Base-by-base conservation (phyloP, 768 basidiomycete genomes). In the Clathrus columnatus region DNA sequence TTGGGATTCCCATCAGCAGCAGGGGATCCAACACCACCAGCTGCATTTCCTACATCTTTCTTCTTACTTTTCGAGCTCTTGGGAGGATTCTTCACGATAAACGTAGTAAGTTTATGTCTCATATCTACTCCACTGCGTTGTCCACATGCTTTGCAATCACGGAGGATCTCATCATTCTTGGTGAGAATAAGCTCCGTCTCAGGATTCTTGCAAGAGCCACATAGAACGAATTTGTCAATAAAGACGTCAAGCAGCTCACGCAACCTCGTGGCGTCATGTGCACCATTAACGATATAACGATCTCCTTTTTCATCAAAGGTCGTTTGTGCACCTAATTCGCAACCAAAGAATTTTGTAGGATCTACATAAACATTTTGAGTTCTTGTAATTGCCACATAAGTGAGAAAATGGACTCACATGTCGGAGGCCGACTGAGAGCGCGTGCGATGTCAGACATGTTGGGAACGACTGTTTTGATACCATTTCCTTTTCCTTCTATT, bases 111-210 rank as follows among this genome's bases (percentile, higher is more conserved):
- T 71, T 94, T 96, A 75, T 98, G 95, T 30, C 92, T 79, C 91
- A 96, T 96, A 69, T 98, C 93, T 61, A 98, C 79, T 42, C 76
- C 83, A 48, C 88, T 93, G 61, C 90, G 83, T 65, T 92, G 85
- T 51, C 96, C 96, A 64, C 96, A 99, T 24, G 96, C 96, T 72
- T 98, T 97, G 80, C 96, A 99, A 70, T 99, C 94, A 58, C 94
- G 83, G 61, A 87, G 82, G 67, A 98, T 92, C 61, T 87, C 82
- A 63, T 97, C 96, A 56, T 71, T 75, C 71, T 91, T 94, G 68
- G 91, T 82, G 67, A 99, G 81, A 73, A 91, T 72, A 45, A 97
- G 82, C 65, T 97, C 94, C 28, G 96, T 99, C 73, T 99, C 96
- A 10, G 96, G 96, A 68, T 99, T 99, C 76, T 98, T 97, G 87